phyloP scores from a whole-genome alignment of 768 basidiomycete species.

The Trametes coccinea region DNA sequence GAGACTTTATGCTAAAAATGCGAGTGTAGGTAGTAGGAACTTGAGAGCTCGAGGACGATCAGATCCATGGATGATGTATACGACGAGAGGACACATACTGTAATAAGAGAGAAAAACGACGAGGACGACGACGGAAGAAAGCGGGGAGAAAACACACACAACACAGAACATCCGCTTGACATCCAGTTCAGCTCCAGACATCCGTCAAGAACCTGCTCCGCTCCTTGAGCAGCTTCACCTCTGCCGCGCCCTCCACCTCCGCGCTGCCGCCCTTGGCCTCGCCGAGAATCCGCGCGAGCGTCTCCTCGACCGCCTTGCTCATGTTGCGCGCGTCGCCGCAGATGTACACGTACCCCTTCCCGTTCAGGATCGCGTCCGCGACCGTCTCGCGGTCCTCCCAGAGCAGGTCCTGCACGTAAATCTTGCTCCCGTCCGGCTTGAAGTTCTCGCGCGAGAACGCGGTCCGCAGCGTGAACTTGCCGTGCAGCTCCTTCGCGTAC shows the following conservation, averaged over 20 bases:
- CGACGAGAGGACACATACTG: not conserved
- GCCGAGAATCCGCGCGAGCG: constrained; percentile 78
- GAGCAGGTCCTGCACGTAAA: constrained; percentile 97
- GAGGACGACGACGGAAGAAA: not conserved
- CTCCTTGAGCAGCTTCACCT: constrained; percentile 95
- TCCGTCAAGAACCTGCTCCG: constrained; percentile 83
- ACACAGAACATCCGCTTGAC: not conserved
- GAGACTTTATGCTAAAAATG: constrained; percentile 1
- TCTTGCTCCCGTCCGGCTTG: constrained; percentile 90
- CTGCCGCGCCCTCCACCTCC: constrained; percentile 86
- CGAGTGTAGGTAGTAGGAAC: not conserved
- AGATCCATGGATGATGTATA: not conserved
- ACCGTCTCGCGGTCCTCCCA: constrained; percentile 85
- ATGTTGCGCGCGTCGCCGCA: constrained; percentile 97
- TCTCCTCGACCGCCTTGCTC: constrained; percentile 94
- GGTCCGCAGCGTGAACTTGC: constrained; percentile 85
- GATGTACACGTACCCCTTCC: constrained; percentile 97
- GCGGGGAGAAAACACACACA: not conserved
- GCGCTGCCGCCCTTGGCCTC: constrained; percentile 91
- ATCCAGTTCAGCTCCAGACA: constrained; percentile 56
- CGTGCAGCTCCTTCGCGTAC: constrained; percentile 82
- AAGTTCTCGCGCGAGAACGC: constrained; percentile 93
- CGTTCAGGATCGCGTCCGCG: constrained; percentile 85
- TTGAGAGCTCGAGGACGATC: not conserved
- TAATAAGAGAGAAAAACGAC: not conserved